phyloP scores from a whole-genome alignment of 495 filamentous ascomycete species.

The Penicillium crystallinum region DNA sequence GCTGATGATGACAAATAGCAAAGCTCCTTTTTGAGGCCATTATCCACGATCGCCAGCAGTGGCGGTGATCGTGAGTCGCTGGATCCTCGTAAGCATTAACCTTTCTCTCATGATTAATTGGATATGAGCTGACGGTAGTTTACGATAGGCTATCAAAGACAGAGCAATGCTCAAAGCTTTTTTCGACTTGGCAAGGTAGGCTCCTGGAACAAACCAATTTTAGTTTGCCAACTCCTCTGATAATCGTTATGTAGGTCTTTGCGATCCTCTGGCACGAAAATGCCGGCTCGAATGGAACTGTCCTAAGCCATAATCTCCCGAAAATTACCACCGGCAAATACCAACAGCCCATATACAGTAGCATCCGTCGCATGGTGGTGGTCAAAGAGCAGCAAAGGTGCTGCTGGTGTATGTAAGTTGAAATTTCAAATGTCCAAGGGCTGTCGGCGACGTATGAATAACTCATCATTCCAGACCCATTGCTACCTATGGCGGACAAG shows the following conservation, averaged over 20 bases:
- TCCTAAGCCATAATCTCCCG: slow-evolving; percentile 4
- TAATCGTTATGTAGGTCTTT: slow-evolving; percentile 21
- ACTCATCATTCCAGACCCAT: slow-evolving; percentile 21
- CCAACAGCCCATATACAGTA: slow-evolving; percentile 22
- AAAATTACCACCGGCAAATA: slow-evolving; percentile 15
- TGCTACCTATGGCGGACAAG: slow-evolving; percentile 32
- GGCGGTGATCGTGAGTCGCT: slow-evolving; percentile 1
- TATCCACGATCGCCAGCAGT: slow-evolving; percentile 1
- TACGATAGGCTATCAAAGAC: slow-evolving; percentile 13
- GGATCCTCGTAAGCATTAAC: slow-evolving; percentile 12
- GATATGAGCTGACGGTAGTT: not conserved
- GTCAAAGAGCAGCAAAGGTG: slow-evolving; percentile 18
- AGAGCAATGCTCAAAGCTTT: slow-evolving; percentile 9
- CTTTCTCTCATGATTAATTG: not conserved
- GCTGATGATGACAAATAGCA: not conserved
- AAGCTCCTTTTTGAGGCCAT: not conserved
- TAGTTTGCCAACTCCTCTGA: no score
- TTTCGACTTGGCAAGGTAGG: slow-evolving; percentile 22
- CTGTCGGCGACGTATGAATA: not conserved
- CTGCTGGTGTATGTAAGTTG: slow-evolving; percentile 30
- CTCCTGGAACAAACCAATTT: not conserved
- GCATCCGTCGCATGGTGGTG: slow-evolving; percentile 33
- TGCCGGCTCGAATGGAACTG: slow-evolving; percentile 8
- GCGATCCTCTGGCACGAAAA: slow-evolving; percentile 31
- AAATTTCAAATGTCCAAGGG: not conserved